A percentile compares a stretch with the other conserved stretches of the same genome.
Conservation (phyloP, 1,284 basidiomycete species). For the Apiotrichum brassicae region DNA sequence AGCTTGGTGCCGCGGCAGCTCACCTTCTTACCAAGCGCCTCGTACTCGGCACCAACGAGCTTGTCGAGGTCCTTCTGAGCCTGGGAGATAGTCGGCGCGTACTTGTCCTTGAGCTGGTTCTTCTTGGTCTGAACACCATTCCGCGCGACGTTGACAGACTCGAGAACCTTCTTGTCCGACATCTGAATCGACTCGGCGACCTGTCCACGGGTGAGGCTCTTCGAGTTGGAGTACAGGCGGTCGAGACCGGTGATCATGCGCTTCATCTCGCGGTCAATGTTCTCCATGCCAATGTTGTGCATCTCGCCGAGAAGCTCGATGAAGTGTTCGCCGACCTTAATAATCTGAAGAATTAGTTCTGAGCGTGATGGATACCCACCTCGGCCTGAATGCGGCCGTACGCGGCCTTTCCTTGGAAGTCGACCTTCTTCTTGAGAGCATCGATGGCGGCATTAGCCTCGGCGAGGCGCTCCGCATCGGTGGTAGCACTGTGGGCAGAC, state of each 20-base stretch:
- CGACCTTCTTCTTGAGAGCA: conserved; percentile 25
- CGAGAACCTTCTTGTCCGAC: conserved; percentile 23
- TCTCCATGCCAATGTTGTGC: conserved; percentile 16
- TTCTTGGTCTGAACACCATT: conserved; percentile 22
- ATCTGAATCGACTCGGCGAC: conserved; percentile 28
- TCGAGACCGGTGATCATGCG: conserved; percentile 39
- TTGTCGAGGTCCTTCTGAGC: conserved; percentile 25
- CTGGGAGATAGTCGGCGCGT: conserved; percentile 18
- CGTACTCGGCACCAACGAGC: conserved; percentile 28
- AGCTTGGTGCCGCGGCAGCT: too few species aligned
- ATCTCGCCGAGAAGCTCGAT: conserved; percentile 22
- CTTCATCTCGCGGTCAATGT: conserved; percentile 34
- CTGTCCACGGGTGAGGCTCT: conserved; percentile 30
- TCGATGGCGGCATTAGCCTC: conserved; percentile 2
- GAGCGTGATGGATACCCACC: conserved; percentile 15
- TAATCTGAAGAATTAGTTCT: neutral
- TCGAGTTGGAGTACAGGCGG: conserved; percentile 38
- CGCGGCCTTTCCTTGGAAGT: conserved; percentile 28
- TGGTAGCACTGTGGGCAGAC: neutral
- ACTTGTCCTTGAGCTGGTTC: conserved; percentile 16
- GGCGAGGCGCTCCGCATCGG: conserved; percentile 1
- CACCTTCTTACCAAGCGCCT: conserved; percentile 30
- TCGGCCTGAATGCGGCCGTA: conserved; percentile 24
- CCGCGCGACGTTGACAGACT: conserved; percentile 19
- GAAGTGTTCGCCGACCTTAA: conserved; percentile 14